These are phyloP conservation scores for Pythium apleroticum DNA, from an alignment of 352 stramenopile genomes.

Conservation along the genomic window DNA sequence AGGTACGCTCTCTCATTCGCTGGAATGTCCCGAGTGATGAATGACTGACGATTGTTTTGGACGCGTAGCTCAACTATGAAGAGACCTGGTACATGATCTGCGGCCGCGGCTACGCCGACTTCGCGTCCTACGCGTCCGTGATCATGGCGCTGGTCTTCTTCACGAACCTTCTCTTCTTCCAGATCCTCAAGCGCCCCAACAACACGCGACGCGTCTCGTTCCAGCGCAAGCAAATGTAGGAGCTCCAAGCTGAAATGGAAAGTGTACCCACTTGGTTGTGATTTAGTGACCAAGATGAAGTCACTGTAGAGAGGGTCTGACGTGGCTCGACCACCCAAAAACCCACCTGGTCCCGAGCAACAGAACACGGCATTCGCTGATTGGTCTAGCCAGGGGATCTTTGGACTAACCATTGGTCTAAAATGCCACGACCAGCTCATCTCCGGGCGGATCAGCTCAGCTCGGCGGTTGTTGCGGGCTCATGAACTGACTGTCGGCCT, in stretches of 20 bases:
- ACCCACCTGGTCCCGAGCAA: conserved; percentile 20
- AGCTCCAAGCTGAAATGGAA: background rate
- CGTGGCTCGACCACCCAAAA: conserved; percentile 10
- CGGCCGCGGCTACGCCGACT: conserved; percentile 62
- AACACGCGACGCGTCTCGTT: conserved; percentile 60
- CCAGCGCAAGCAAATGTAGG: conserved; percentile 42
- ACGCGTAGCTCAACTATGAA: conserved; percentile 37
- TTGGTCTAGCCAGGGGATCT: conserved; percentile 30
- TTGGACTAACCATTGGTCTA: conserved; percentile 19
- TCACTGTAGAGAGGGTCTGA: conserved; percentile 10
- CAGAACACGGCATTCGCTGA: conserved; percentile 34
- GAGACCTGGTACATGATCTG: conserved; percentile 88
- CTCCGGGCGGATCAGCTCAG: background rate
- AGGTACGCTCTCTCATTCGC: conserved; percentile 27
- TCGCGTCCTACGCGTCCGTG: conserved; percentile 51
- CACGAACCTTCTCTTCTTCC: conserved; percentile 64
- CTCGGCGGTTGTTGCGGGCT: background rate
- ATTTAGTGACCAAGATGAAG: conserved; percentile 15
- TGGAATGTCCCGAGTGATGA: background rate
- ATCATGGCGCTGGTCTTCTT: conserved; percentile 44
- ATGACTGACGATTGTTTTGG: background rate
- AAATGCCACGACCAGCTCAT: conserved; percentile 8
- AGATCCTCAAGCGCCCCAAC: conserved; percentile 72
- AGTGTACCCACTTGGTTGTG: conserved; percentile 3
- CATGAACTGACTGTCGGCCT: conserved; percentile 4